Evolutionary conservation across 106 monocot species (phyloP), one percentile per base, ranked within the genome.

Genomic region (Gastrodia elata): DNA sequence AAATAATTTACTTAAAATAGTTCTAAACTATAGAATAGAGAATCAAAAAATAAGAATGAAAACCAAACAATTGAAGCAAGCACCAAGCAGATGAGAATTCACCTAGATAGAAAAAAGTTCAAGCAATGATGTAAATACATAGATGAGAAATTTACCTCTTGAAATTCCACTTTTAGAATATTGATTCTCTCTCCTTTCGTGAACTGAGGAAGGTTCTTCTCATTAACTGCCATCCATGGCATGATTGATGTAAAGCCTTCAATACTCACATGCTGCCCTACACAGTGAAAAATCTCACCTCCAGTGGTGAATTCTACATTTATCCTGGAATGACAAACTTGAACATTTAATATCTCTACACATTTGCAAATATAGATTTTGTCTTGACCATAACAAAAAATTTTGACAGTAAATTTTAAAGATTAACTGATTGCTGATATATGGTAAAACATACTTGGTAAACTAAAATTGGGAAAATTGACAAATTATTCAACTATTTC

Each of bases 181-280:
- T 64, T 85, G n/a, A 98, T 78, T 70, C 44, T 85, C 32, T 98
- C 97, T 4, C 87, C 90, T 58, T 73, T 74, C 22, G 74, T 64
- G 44, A 93, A 98, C 42, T 79, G 77, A 59, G 97, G 97, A 68
- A 93, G 83, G 75, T 82, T 86, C 70, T 93, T 98, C 82, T 93
- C 93, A 80, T 57, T 82, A 68, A 98, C 84, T 73, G 79, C 86
- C 83, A 98, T 70, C 93, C 97, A 98, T 74, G 97, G 93, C 97
- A 98, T 98, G 75, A 98, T 81, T 68, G 90, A 90, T 30, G 93
- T 98, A 83, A 98, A 98, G 73, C 97, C 97, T 87, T 93, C 88
- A 37, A 75, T 37, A 20, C 57, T 90, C 72, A 98, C 90, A 74
- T 81, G 90, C 70, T 82, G 83, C 1, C 97, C 93, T 76, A 82